A percentile compares a stretch with the other conserved stretches of the same genome.
Conservation (phyloP, 441 rosid species). For the Bocquillonia castaneifolia region DNA sequence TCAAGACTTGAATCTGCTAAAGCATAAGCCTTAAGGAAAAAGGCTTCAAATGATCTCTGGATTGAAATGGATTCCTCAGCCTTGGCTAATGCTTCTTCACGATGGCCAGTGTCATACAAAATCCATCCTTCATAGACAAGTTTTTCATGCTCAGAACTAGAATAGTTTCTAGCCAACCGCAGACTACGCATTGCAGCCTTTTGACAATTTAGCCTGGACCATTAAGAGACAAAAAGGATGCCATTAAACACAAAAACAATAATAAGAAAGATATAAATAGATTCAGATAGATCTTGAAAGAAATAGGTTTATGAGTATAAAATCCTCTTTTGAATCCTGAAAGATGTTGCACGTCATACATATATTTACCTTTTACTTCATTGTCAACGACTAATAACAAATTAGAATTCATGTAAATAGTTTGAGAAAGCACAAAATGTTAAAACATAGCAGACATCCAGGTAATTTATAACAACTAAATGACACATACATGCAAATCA, state of each 20-base stretch:
- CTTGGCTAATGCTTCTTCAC: slow-evolving; percentile 90
- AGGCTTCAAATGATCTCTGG: slow-evolving; percentile 96
- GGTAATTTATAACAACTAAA: not conserved
- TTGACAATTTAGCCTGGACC: slow-evolving; percentile 79
- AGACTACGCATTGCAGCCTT: slow-evolving; percentile 92
- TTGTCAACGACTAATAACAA: not conserved
- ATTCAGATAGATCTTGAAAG: not conserved
- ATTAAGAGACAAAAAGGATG: slow-evolving; percentile 16
- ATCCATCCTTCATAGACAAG: slow-evolving; percentile 99
- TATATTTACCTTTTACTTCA: not conserved
- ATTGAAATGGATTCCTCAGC: slow-evolving; percentile 81
- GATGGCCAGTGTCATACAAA: slow-evolving; percentile 86
- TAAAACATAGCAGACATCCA: slow-evolving; percentile 4
- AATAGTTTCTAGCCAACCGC: slow-evolving; percentile 81
- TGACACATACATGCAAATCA: not conserved
- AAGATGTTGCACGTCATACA: not conserved
- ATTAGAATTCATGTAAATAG: not conserved
- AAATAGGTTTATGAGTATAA: not conserved
- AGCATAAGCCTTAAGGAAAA: slow-evolving; percentile 91
- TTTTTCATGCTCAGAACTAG: slow-evolving; percentile 73
- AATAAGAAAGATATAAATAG: not conserved
- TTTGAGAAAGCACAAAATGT: not conserved
- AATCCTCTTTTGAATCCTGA: not conserved
- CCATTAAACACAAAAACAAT: not conserved
- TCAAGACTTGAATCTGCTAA: slow-evolving; percentile 75